Evolutionary conservation across 768 basidiomycete genomes (phyloP), one percentile per base, ranked within the genome.

Genomic region (Royoungia palumana): DNA sequence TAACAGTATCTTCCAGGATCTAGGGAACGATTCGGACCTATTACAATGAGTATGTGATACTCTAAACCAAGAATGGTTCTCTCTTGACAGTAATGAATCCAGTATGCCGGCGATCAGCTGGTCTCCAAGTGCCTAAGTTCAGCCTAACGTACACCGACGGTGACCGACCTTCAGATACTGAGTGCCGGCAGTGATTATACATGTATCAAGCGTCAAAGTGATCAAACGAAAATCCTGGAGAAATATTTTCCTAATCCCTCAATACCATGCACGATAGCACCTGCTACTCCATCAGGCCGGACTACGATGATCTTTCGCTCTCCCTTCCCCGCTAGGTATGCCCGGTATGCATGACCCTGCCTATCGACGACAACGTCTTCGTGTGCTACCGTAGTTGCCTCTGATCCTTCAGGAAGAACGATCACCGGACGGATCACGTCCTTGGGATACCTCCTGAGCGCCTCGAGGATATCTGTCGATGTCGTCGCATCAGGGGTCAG

Each of bases 241-340:
- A 65, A 51, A 38, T 63, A 65, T 14, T 20, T 27, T 20, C 5
- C 24, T 4, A 53, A 32, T 9, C 59, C 65, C 27, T 56, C 55
- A 5, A 25, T 39, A 11, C 59, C 65, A 11, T 19, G 45, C 20
- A 61, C 59, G 6, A 65, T 53, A 6, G 50, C 61, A 20, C 77
- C 77, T 9, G 75, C 62, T 11, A 73, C 65, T 12, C 72, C 75
- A 55, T 79, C 77, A 0, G 76, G 77, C 14, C 77, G 60, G 7
- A 67, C 63, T 16, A 74, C 63, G 2, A 69, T 65, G 10, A 73
- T 58, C 34, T 52, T 60, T n/a, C 55, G 69, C 24, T 63, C 64
- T 24, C 66, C 66, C 11, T 51, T 49, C 14, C 13, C 44, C 10
- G 61, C 60, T 45, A 65, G 58, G 62, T 78, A 79, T 0, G 65